These are phyloP conservation scores for Trichoderma atrobrunneum DNA, from an alignment of 2,329 filamentous ascomycete species.

Conservation along the genomic window DNA sequence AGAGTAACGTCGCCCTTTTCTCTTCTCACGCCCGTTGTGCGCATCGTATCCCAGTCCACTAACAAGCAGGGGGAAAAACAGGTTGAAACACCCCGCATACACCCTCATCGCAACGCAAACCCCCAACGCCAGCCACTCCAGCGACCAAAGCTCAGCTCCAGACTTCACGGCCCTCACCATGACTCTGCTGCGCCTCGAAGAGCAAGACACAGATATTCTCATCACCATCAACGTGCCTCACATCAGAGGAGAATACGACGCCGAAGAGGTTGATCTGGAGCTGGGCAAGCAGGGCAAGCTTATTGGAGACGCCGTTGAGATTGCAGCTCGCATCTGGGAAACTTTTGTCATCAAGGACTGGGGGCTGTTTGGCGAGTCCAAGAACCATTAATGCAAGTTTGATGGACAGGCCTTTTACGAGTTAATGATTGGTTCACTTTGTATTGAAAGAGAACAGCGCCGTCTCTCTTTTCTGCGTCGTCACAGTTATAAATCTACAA, in stretches of 20 bases:
- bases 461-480: background rate
- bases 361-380: conserved; percentile 59
- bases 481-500: background rate
- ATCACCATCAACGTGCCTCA: conserved; percentile 88
- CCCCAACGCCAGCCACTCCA: conserved; percentile 35
- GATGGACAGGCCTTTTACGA: background rate
- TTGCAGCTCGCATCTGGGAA: conserved; percentile 65
- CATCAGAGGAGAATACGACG: conserved; percentile 69
- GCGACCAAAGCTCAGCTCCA: conserved; percentile 40
- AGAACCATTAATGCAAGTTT: background rate
- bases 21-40: background rate
- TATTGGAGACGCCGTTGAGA: conserved; percentile 66
- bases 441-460: background rate
- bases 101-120: conserved; percentile 68
- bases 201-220: conserved; percentile 74
- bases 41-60: background rate
- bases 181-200: conserved; percentile 71
- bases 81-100: conserved; percentile 56
- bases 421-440: background rate
- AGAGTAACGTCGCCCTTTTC: conserved; percentile 38
- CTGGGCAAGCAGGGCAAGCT: conserved; percentile 64
- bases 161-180: conserved; percentile 75
- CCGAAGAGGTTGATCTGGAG: conserved; percentile 67
- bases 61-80: conserved; percentile 19
- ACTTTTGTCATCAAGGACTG: conserved; percentile 79